These are phyloP conservation scores for Mimosa bimucronata DNA, from an alignment of 306 rosid species.

Conservation along the genomic window DNA sequence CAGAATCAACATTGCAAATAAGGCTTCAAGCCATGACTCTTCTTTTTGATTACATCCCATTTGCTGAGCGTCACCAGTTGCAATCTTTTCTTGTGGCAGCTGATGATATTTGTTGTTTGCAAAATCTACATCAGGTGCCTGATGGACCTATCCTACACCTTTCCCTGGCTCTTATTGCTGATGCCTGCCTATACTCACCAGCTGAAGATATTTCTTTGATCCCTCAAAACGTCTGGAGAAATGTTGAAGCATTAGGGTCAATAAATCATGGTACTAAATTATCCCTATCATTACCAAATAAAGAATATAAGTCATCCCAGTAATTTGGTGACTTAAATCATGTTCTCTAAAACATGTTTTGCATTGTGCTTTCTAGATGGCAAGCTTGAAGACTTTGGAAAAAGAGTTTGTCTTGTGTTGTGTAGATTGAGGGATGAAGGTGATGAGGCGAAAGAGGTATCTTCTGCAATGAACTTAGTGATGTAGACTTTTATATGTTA, in stretches of 20 bases:
- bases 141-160: constrained; percentile 79
- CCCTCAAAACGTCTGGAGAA: constrained; percentile 77
- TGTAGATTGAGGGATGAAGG: constrained; percentile 79
- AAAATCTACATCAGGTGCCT: constrained; percentile 52
- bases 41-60: constrained; percentile 76
- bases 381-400: constrained; percentile 76
- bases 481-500: constrained; percentile 21
- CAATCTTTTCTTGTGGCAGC: constrained; percentile 79
- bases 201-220: constrained; percentile 82
- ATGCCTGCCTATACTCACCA: constrained; percentile 78
- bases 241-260: constrained; percentile 65
- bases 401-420: constrained; percentile 74
- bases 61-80: constrained; percentile 67
- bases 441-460: constrained; percentile 79
- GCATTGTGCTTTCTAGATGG: constrained; percentile 53
- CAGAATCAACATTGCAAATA: constrained; percentile 64
- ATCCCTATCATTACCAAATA: constrained; percentile 14
- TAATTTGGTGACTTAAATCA: constrained; percentile 18
- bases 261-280: constrained; percentile 62
- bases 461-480: constrained; percentile 30
- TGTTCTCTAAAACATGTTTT: constrained; percentile 20
- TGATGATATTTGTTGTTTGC: constrained; percentile 69
- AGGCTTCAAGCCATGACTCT: constrained; percentile 77
- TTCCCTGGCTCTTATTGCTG: constrained; percentile 76
- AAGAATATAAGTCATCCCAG: constrained; percentile 24